Conservation (phyloP, 2,329 filamentous ascomycete genomes). For the Penicillium carneum region DNA sequence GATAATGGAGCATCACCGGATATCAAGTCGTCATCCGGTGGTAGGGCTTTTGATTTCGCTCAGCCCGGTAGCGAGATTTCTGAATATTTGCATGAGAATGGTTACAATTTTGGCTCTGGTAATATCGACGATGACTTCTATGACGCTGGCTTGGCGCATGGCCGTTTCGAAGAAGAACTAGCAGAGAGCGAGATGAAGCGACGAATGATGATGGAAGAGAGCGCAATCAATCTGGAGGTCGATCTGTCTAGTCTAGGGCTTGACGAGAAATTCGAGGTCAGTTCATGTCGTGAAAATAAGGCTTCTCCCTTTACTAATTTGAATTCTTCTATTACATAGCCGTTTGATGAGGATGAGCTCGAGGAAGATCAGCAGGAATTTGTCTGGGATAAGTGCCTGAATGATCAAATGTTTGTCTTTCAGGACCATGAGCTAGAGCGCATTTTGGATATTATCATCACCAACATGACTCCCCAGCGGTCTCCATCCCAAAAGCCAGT, state of each 20-base stretch:
- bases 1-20: constrained; percentile 96
- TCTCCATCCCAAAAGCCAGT: constrained; percentile 97
- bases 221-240: constrained; percentile 93
- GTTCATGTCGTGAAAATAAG: constrained; percentile 34
- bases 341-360: constrained; percentile 81
- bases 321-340: constrained; percentile 36
- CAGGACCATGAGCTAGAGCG: constrained; percentile 90
- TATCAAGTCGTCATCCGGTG: constrained; percentile 89
- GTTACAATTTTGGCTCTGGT: constrained; percentile 68
- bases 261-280: constrained; percentile 90
- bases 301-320: not conserved
- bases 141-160: constrained; percentile 86
- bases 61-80: constrained; percentile 95
- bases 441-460: constrained; percentile 94
- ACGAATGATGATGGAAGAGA: constrained; percentile 97
- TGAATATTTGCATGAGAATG: constrained; percentile 91
- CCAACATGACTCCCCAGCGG: constrained; percentile 94
- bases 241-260: constrained; percentile 94
- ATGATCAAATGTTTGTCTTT: constrained; percentile 99
- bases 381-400: constrained; percentile 89
- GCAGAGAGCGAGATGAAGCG: constrained; percentile 94
- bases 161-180: constrained; percentile 95
- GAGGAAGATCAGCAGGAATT: constrained; percentile 93
- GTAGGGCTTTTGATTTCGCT: constrained; percentile 94
- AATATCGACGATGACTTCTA: constrained; percentile 81